A percentile compares a stretch with the other conserved stretches of the same genome.
Conservation (phyloP, 371 early-diverging fungal genomes). For the Blakeslea trispora region DNA sequence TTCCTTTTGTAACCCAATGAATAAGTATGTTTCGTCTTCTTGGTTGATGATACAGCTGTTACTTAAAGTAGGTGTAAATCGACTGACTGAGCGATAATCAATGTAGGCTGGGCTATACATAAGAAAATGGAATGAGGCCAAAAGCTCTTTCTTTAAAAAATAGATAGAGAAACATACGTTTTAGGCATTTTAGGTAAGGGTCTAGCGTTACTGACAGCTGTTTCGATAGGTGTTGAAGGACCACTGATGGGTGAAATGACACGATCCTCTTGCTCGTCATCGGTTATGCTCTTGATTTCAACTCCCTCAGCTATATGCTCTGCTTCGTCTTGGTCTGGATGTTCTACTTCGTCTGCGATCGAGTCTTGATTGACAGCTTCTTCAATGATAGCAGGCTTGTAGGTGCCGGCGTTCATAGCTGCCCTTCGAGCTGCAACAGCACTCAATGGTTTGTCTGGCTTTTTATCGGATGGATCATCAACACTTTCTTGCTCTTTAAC, state of each 20-base stretch:
- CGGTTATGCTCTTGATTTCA: not conserved
- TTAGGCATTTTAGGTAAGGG: not conserved
- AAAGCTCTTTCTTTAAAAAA: too few relatives aligned
- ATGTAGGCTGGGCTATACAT: conserved; percentile 6
- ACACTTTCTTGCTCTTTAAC: too few relatives aligned
- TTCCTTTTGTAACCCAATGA: conserved; percentile 23
- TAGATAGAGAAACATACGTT: not conserved
- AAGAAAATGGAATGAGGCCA: too few relatives aligned
- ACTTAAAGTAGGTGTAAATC: conserved; percentile 11
- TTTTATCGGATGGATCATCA: too few relatives aligned
- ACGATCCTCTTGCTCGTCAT: conserved; percentile 3
- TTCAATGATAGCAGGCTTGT: conserved; percentile 12
- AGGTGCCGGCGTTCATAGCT: conserved; percentile 20
- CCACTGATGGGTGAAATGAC: not conserved
- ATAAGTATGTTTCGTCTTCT: conserved; percentile 22
- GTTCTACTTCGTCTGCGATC: not conserved
- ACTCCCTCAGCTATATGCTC: conserved; percentile 3
- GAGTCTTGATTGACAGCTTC: not conserved
- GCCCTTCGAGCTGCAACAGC: conserved; percentile 27
- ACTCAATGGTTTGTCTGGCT: conserved; percentile 5
- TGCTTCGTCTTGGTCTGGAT: not conserved
- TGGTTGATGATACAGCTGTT: conserved; percentile 26
- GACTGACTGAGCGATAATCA: conserved; percentile 19
- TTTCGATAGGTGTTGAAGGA: conserved; percentile 13
- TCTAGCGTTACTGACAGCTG: not conserved